A percentile compares a stretch with the other conserved stretches of the same genome.
phyloP scores from a whole-genome alignment of 352 stramenopile species.

The Phytopythium boreale region DNA sequence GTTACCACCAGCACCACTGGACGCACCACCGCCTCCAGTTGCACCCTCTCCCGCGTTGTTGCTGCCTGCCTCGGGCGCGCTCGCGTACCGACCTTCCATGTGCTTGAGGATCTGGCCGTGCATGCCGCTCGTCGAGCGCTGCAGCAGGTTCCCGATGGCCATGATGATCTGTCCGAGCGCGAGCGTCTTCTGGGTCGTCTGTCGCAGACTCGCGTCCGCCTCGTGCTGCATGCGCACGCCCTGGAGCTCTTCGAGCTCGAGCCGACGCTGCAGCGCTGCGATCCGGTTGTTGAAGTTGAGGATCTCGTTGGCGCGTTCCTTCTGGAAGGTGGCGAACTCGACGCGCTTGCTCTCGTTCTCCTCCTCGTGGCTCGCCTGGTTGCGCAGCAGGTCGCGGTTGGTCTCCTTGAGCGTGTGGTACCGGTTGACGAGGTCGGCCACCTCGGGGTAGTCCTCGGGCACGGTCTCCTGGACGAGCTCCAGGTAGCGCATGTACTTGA shows the following conservation, averaged over 20 bases:
- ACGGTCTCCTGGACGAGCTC: conserved; percentile 88
- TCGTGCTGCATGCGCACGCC: conserved; percentile 85
- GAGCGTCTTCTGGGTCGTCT: conserved; percentile 89
- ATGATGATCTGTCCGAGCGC: conserved; percentile 90
- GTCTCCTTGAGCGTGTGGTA: conserved; percentile 91
- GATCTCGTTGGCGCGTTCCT: conserved; percentile 91
- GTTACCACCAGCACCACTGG: conserved; percentile 4
- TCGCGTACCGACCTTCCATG: conserved; percentile 49
- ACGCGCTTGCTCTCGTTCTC: conserved; percentile 84
- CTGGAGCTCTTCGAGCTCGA: conserved; percentile 67
- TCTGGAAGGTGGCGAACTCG: conserved; percentile 84
- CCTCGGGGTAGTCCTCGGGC: conserved; percentile 91
- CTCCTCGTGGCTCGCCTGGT: conserved; percentile 78
- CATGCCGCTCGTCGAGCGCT: conserved; percentile 80
- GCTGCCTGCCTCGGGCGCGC: background rate
- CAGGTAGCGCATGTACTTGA: conserved; percentile 88
- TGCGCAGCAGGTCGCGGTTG: conserved; percentile 77
- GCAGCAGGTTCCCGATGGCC: conserved; percentile 82
- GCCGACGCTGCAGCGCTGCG: conserved; percentile 74
- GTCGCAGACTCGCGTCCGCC: conserved; percentile 82
- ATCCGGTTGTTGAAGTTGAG: conserved; percentile 92
- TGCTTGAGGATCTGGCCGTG: conserved; percentile 88
- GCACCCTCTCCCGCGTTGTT: conserved; percentile 21
- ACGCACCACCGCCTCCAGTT: conserved; percentile 3
- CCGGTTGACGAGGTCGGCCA: conserved; percentile 89